A percentile compares a stretch with the other conserved stretches of the same genome.
These are phyloP conservation scores for Ecytonucleospora hepatopenaei DNA, from an alignment of 371 early-diverging fungal species.

Conservation along the genomic window DNA sequence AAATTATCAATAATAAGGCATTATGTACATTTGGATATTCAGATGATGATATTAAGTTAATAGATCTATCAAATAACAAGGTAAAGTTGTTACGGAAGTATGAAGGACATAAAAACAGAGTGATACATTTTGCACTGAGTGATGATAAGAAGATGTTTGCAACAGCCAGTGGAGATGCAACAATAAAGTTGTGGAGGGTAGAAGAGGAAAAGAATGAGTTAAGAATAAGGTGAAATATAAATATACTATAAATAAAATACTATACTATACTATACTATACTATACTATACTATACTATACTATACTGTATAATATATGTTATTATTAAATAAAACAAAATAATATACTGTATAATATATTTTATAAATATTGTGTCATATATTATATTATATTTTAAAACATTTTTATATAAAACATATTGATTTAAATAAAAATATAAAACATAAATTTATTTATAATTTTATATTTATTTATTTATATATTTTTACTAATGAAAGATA, in stretches of 20 bases:
- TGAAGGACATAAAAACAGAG: constrained; percentile 54
- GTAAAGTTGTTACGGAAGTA: constrained; percentile 24
- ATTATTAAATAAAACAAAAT: no score
- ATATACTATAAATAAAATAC: no score
- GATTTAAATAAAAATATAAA: no score
- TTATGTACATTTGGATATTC: constrained; percentile 57
- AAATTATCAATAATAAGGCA: constrained; percentile 44
- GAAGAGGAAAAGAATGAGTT: constrained; percentile 20
- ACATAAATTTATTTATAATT: no score
- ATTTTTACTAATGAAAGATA: no score
- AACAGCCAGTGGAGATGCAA: constrained; percentile 53
- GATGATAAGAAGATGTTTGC: constrained; percentile 54
- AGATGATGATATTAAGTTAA: constrained; percentile 54
- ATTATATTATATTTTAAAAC: no score
- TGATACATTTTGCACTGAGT: constrained; percentile 55
- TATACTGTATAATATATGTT: no score
- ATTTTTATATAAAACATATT: no score
- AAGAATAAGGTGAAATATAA: constrained; percentile 27
- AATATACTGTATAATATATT: no score
- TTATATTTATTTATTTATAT: no score
- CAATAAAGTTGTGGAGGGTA: constrained; percentile 54
- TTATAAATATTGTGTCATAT: no score
- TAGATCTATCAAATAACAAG: background rate
- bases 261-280: background rate
- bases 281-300: background rate